These are phyloP conservation scores for Delonix regia DNA, from an alignment of 306 rosid species.

Conservation along the genomic window DNA sequence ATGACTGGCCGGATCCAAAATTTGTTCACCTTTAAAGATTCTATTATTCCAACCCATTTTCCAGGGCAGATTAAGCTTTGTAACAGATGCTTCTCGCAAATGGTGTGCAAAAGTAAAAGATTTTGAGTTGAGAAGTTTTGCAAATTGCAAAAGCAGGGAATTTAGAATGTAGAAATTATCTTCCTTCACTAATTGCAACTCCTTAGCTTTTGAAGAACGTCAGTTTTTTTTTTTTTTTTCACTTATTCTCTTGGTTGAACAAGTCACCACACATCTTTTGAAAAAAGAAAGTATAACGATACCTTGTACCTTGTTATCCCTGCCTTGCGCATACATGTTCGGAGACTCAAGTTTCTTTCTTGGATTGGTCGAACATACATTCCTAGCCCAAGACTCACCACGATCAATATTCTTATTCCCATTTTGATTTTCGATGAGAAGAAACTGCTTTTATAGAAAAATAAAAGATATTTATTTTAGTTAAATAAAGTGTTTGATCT, in stretches of 20 bases:
- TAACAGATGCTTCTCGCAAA: too few relatives aligned
- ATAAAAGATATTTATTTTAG: too few relatives aligned
- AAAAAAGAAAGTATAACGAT: not conserved
- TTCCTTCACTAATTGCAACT: not conserved
- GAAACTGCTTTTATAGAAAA: too few relatives aligned
- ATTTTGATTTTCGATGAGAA: too few relatives aligned
- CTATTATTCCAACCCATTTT: too few relatives aligned
- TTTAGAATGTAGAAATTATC: not conserved
- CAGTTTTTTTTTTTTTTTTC: not conserved
- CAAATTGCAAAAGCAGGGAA: not conserved
- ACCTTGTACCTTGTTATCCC: not conserved
- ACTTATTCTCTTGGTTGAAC: not conserved
- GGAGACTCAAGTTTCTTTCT: conserved; percentile 2
- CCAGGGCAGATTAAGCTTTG: too few relatives aligned
- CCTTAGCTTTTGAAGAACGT: not conserved
- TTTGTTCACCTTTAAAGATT: too few relatives aligned
- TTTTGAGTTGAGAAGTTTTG: too few relatives aligned
- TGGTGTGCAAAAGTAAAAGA: too few relatives aligned
- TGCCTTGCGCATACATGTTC: conserved; percentile 33
- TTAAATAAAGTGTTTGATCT: too few relatives aligned
- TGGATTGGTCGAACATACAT: not conserved
- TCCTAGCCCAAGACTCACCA: not conserved
- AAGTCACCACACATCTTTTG: not conserved
- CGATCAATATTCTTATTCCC: not conserved
- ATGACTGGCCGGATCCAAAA: too few relatives aligned